Conservation (phyloP, 2,329 filamentous ascomycete genomes). For the Elsinoe ampelina region DNA sequence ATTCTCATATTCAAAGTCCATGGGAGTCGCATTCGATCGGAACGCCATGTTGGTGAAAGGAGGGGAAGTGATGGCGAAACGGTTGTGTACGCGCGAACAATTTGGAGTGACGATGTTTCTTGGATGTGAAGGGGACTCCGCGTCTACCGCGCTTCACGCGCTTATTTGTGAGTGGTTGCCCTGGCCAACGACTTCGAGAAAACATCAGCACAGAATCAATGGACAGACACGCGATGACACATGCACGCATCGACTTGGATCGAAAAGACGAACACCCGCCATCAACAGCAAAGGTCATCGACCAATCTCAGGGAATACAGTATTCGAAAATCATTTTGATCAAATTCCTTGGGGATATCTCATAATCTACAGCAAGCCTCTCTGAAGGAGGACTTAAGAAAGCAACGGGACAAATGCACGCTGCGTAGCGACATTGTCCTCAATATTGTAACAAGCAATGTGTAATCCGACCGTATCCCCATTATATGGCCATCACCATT, state of each 20-base stretch:
- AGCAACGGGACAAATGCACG: background rate
- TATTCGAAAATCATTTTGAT: background rate
- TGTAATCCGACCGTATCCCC: background rate
- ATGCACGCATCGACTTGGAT: no score
- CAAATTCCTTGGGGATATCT: background rate
- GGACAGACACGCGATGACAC: background rate
- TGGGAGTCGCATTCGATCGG: conserved; percentile 37
- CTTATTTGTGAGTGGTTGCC: background rate
- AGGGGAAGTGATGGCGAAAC: background rate
- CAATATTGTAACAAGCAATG: background rate
- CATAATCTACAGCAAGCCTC: background rate
- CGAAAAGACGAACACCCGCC: no score
- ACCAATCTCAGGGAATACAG: background rate
- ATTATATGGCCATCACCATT: background rate
- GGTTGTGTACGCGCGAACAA: conserved; percentile 4
- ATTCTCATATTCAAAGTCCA: conserved; percentile 48
- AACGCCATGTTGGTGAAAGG: conserved; percentile 22
- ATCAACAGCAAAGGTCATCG: background rate
- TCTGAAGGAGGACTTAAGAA: background rate
- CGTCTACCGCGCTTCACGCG: conserved; percentile 10
- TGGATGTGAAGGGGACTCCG: background rate
- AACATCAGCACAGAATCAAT: background rate
- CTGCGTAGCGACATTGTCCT: background rate
- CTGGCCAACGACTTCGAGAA: background rate
- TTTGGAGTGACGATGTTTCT: conserved; percentile 6